Conservation (phyloP, 257 asterid species). For the Solanum paucissectum region DNA sequence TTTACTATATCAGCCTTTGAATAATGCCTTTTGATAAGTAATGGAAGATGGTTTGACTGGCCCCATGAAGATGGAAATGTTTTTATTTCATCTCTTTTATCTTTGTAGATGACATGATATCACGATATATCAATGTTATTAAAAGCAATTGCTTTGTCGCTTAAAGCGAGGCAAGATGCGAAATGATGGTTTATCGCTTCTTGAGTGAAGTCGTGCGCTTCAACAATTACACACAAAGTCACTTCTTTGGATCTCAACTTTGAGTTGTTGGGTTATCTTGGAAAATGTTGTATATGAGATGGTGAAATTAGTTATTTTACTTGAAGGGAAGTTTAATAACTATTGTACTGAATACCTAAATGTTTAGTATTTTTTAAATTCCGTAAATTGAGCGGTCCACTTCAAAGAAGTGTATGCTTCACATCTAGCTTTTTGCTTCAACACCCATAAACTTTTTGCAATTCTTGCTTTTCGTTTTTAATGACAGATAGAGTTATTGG, state of each 20-base stretch:
- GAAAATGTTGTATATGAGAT: neutral
- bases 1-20: neutral
- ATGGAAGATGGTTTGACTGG: neutral
- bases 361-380: neutral
- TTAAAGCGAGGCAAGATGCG: neutral
- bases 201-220: neutral
- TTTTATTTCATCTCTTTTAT: neutral
- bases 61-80: neutral
- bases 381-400: neutral
- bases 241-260: neutral
- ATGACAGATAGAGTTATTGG: neutral
- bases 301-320: neutral
- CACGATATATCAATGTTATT: neutral
- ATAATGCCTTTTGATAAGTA: neutral
- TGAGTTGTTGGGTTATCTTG: neutral
- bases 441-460: neutral
- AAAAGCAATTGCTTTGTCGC: neutral
- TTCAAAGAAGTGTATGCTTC: neutral
- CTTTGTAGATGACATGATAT: neutral
- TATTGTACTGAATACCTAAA: neutral
- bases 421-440: neutral
- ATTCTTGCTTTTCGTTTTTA: neutral
- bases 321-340: neutral
- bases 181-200: neutral
- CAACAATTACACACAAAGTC: neutral